Evolutionary conservation across 2,329 filamentous ascomycete genomes (phyloP), one percentile per base, ranked within the genome.

Genomic region (Davidsoniella virescens): DNA sequence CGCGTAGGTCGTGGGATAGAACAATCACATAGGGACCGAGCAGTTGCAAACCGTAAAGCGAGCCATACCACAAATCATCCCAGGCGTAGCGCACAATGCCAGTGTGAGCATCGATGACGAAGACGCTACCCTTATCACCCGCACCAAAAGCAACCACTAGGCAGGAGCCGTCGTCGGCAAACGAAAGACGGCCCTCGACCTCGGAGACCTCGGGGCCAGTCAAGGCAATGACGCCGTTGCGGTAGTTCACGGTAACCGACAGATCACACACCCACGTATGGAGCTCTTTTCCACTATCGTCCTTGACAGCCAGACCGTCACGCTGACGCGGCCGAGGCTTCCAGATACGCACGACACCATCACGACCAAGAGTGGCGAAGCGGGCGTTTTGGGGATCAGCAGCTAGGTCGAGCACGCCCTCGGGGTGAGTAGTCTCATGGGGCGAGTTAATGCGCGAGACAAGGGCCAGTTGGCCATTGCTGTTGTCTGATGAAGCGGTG

Each of bases 331-430:
- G 71, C 62, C 77, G 83, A 9, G 84, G 78, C n/a, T 75, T 75
- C 92, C 92, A 98, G 44, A 92, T 69, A 38, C 85, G 79, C 37
- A 94, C 75, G 18, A 76, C 67, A 9, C 80, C 80, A 61, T 98
- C 90, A 50, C 81, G 77, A 36, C 90, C 92, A 38, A 94, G 71
- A 1, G 88, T 94, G 7, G 85, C 84, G 62, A 96, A 95, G 44
- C 82, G 78, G 45, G 76, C 68, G 6, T 73, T 72, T 3, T 68
- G 71, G 3, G 85, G 84, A 55, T 88, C 80, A 14, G 82, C 73
- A 2, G 77, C 77, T 5, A 96, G 69, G 56, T 81, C 82, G 29
- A 94, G 73, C 2, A 96, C 73, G 4, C 71, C 67, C 42, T 76
- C 71, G 1, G 70, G 67, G 53, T 68, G 63, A 54, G 64, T 65